A percentile compares a stretch with the other conserved stretches of the same genome.
phyloP scores from a whole-genome alignment of 2,329 filamentous ascomycete genomes.

The Cercospora brassicicola region DNA sequence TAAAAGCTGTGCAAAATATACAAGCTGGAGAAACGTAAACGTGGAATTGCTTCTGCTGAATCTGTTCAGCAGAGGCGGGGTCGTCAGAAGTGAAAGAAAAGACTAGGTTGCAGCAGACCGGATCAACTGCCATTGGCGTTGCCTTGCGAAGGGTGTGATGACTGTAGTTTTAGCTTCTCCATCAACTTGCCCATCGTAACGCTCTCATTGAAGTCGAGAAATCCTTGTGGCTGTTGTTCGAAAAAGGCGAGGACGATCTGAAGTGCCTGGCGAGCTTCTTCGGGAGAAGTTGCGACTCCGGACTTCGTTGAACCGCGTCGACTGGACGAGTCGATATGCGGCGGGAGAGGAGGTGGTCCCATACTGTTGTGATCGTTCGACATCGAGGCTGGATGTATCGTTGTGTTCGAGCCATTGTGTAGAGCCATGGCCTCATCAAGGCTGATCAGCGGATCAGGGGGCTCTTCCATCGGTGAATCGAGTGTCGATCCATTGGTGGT shows the following conservation, averaged over 20 bases:
- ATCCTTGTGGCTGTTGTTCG: slow-evolving; percentile 65
- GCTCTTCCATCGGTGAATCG: slow-evolving; percentile 40
- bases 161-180: slow-evolving; percentile 71
- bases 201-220: slow-evolving; percentile 76
- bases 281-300: slow-evolving; percentile 63
- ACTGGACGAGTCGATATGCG: slow-evolving; percentile 31
- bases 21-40: not conserved
- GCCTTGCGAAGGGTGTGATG: slow-evolving; percentile 7
- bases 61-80: not conserved
- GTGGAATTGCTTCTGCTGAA: not conserved
- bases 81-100: slow-evolving; percentile 4
- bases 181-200: slow-evolving; percentile 76
- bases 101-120: not conserved
- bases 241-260: slow-evolving; percentile 82
- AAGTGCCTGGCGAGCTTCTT: slow-evolving; percentile 80
- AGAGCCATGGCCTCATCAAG: slow-evolving; percentile 46
- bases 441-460: slow-evolving; percentile 39
- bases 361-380: slow-evolving; percentile 33
- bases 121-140: not conserved
- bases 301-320: slow-evolving; percentile 17
- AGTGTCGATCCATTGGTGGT: slow-evolving; percentile 42
- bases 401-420: slow-evolving; percentile 30
- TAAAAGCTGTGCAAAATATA: not conserved
- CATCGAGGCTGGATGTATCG: slow-evolving; percentile 39
- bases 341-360: slow-evolving; percentile 50